These are phyloP conservation scores for Phytophthora brassicae DNA, from an alignment of 352 stramenopile genomes.

Conservation along the genomic window DNA sequence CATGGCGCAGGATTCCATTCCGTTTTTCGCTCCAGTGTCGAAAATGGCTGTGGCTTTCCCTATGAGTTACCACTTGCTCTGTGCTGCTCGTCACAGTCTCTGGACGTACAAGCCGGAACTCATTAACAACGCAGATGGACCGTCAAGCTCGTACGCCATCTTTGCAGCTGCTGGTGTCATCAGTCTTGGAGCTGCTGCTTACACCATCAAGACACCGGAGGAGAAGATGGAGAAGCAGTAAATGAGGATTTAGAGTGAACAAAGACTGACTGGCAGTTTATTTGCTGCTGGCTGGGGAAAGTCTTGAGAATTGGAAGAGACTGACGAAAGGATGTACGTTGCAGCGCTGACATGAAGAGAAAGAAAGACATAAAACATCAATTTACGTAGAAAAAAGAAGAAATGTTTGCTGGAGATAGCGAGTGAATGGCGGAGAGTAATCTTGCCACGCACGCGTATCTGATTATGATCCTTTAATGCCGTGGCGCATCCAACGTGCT, in stretches of 20 bases:
- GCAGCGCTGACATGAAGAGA: slow-evolving; percentile 1
- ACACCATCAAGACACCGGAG: slow-evolving; percentile 52
- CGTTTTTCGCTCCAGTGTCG: slow-evolving; percentile 68
- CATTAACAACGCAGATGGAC: slow-evolving; percentile 70
- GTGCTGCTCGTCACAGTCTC: slow-evolving; percentile 86
- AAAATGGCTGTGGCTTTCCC: slow-evolving; percentile 96
- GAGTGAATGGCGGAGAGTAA: no score
- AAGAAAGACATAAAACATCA: slow-evolving; percentile 21
- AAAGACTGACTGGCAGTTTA: no score
- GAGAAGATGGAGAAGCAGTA: slow-evolving; percentile 24
- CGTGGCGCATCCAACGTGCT: no score
- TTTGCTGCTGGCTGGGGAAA: no score
- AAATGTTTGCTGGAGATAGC: no score
- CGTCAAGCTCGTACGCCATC: slow-evolving; percentile 51
- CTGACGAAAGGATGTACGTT: not conserved
- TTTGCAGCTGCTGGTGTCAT: slow-evolving; percentile 50
- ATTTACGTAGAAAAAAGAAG: slow-evolving; percentile 19
- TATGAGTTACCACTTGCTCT: slow-evolving; percentile 93
- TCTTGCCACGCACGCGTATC: slow-evolving; percentile 13
- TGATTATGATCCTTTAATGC: slow-evolving; percentile 14
- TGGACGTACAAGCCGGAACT: slow-evolving; percentile 92
- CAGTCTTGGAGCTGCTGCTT: slow-evolving; percentile 42
- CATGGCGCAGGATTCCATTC: slow-evolving; percentile 68
- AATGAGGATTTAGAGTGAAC: no score
- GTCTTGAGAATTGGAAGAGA: slow-evolving; percentile 12